Conservation (phyloP, 441 rosid genomes). For the Brassica hybrid region DNA sequence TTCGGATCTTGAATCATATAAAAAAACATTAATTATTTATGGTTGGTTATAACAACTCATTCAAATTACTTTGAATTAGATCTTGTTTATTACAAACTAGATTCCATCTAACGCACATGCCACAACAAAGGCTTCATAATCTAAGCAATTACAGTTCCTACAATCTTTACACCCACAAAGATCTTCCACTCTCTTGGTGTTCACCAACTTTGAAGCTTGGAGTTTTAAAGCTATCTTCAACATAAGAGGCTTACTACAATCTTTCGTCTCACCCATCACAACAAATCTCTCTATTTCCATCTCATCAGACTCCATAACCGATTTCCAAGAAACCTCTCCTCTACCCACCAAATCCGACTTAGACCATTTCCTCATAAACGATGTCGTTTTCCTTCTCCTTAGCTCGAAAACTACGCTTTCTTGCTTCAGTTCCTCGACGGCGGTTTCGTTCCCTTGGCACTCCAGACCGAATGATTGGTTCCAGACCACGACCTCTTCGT, state of each 20-base stretch:
- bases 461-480: constrained; percentile 62
- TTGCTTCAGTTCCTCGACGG: constrained; percentile 49
- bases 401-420: constrained; percentile 63
- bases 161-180: constrained; percentile 49
- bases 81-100: constrained; percentile 17
- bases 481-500: constrained; percentile 49
- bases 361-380: constrained; percentile 44
- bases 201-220: constrained; percentile 39
- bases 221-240: constrained; percentile 53
- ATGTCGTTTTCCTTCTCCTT: constrained; percentile 46
- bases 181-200: constrained; percentile 36
- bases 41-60: not conserved
- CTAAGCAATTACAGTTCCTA: constrained; percentile 45
- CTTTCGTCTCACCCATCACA: constrained; percentile 44
- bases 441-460: constrained; percentile 54
- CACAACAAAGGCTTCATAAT: constrained; percentile 56
- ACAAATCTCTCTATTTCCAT: constrained; percentile 67
- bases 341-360: constrained; percentile 61
- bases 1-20: not conserved
- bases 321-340: constrained; percentile 65
- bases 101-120: constrained; percentile 56
- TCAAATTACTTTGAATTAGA: not conserved
- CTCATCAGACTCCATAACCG: constrained; percentile 53
- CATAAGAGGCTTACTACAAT: constrained; percentile 52
- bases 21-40: not conserved